Evolutionary conservation across 2,329 filamentous ascomycete genomes (phyloP).

Genomic region (Colletotrichum sp.): DNA sequence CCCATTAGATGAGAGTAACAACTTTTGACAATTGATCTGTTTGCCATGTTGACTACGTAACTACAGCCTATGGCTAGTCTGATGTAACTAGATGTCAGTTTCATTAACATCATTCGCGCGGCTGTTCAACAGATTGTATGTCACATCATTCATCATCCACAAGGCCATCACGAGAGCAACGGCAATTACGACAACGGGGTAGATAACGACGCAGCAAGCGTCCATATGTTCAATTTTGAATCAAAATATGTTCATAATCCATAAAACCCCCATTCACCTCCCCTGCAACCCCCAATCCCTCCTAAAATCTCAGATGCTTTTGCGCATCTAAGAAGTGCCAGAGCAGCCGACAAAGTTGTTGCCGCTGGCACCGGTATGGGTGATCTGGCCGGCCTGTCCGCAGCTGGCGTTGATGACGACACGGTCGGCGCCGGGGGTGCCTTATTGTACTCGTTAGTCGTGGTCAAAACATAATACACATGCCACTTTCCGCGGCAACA

Average conservation of each 20-base stretch:
- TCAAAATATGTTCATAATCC: neutral
- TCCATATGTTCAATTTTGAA: neutral
- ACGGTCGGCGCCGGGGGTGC: slow-evolving; percentile 68
- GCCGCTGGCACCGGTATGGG: slow-evolving; percentile 72
- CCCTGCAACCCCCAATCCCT: neutral
- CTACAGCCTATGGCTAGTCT: too few relatives aligned
- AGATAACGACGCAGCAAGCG: neutral
- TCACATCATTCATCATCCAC: too few relatives aligned
- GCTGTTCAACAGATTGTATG: too few relatives aligned
- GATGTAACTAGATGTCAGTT: too few relatives aligned
- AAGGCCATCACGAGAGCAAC: too few relatives aligned
- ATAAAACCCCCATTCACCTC: neutral
- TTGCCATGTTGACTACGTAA: too few relatives aligned
- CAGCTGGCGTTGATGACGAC: slow-evolving; percentile 67
- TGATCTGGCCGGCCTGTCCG: slow-evolving; percentile 66
- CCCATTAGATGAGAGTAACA: too few relatives aligned
- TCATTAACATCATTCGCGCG: too few relatives aligned
- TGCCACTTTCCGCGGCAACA: neutral
- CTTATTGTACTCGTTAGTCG: slow-evolving; percentile 30
- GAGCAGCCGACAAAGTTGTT: slow-evolving; percentile 66
- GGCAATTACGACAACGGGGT: too few relatives aligned
- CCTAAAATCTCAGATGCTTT: neutral
- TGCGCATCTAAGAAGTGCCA: neutral
- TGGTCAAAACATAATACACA: neutral
- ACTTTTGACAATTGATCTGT: too few relatives aligned